A percentile compares a stretch with the other conserved stretches of the same genome.
Evolutionary conservation across 768 basidiomycete species (phyloP).

Genomic region (Mycena floridula): DNA sequence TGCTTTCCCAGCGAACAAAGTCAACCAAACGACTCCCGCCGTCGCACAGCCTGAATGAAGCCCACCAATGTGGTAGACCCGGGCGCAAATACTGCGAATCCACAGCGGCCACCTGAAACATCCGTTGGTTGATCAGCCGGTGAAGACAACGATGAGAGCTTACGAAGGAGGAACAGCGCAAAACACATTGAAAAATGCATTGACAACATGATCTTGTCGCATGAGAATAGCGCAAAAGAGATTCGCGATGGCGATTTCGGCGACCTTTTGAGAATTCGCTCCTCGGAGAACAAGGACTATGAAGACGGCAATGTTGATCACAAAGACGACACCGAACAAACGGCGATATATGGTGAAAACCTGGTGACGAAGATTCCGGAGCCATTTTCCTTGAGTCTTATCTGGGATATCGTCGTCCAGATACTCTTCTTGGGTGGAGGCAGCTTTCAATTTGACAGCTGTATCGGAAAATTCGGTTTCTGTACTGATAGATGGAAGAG

Average conservation of each 20-base stretch:
- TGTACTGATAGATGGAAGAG: not conserved
- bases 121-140: conserved; percentile 1
- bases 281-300: conserved; percentile 32
- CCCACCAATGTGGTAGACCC: conserved; percentile 56
- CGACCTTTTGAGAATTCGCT: conserved; percentile 29
- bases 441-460: conserved; percentile 9
- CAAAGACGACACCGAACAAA: conserved; percentile 51
- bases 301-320: conserved; percentile 47
- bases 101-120: conserved; percentile 41
- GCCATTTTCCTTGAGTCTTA: conserved; percentile 26
- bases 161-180: conserved; percentile 43
- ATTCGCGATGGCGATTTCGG: conserved; percentile 38
- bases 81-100: conserved; percentile 45
- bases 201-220: conserved; percentile 49
- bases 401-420: conserved; percentile 28
- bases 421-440: conserved; percentile 21
- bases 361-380: conserved; percentile 33
- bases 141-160: conserved; percentile 10
- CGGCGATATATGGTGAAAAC: conserved; percentile 43
- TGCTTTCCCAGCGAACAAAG: conserved; percentile 42
- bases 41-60: conserved; percentile 52
- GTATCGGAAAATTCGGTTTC: conserved; percentile 6
- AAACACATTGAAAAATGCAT: conserved; percentile 47
- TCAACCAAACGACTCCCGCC: conserved; percentile 50
- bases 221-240: conserved; percentile 33